These are phyloP conservation scores for Russula sp. DNA, from an alignment of 768 basidiomycete genomes.

Conservation along the genomic window DNA sequence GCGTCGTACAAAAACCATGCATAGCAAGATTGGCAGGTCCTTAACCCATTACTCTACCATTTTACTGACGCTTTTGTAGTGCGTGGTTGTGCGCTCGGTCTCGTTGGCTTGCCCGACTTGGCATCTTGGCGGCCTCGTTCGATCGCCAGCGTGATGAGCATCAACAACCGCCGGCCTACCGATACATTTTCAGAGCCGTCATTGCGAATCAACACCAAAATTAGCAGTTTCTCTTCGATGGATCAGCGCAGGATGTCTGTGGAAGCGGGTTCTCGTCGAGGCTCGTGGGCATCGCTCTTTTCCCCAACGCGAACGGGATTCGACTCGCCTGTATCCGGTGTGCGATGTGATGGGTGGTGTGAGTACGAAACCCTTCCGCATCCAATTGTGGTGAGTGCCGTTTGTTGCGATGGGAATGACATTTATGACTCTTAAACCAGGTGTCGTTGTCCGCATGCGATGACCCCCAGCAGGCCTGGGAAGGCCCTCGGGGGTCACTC, in stretches of 20 bases:
- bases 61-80: background rate
- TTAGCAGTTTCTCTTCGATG: background rate
- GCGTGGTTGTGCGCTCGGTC: background rate
- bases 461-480: conserved; percentile 23
- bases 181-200: background rate
- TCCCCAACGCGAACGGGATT: conserved; percentile 3
- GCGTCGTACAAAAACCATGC: conserved; percentile 18
- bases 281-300: background rate
- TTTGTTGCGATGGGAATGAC: background rate
- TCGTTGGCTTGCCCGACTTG: background rate
- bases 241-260: background rate
- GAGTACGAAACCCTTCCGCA: background rate
- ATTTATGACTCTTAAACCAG: background rate
- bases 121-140: background rate
- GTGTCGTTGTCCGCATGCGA: conserved; percentile 22
- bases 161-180: background rate
- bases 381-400: conserved; percentile 5
- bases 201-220: background rate
- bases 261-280: background rate
- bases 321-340: conserved; percentile 15
- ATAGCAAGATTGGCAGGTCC: conserved; percentile 12
- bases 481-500: conserved; percentile 20
- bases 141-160: background rate
- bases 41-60: background rate
- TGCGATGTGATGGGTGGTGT: conserved; percentile 23